Percentiles rank a stretch among this genome's conserved stretches.
Conservation (phyloP, 805 yeast genomes). For the Pichia kluyveri region DNA sequence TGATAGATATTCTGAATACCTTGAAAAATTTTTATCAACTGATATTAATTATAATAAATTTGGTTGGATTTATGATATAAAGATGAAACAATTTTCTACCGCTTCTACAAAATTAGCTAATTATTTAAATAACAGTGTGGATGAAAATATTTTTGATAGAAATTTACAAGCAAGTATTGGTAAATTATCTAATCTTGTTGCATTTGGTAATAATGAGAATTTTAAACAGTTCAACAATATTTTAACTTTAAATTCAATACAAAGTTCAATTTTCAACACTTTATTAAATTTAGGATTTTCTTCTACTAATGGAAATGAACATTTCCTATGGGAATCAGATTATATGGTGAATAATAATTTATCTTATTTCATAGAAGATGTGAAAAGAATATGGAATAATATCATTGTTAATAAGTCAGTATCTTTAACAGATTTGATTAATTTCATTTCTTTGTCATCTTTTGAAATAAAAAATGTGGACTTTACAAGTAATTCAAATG, state of each 20-base stretch:
- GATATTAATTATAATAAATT: constrained; percentile 38
- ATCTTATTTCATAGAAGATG: not conserved
- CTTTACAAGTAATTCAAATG: not conserved
- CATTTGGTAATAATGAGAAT: not conserved
- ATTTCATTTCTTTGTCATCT: not conserved
- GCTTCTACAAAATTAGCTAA: constrained; percentile 43
- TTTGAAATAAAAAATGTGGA: not conserved
- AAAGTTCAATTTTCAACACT: not conserved
- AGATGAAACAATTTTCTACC: constrained; percentile 37
- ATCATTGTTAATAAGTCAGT: not conserved
- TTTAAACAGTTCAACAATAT: not conserved
- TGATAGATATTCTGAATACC: constrained; percentile 38
- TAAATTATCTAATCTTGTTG: constrained; percentile 47
- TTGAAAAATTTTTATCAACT: constrained; percentile 44
- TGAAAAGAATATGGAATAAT: too few relatives aligned
- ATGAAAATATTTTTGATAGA: constrained; percentile 35
- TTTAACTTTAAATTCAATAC: constrained; percentile 1
- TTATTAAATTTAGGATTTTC: not conserved
- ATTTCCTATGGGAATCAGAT: not conserved
- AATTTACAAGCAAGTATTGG: constrained; percentile 61
- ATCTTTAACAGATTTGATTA: not conserved
- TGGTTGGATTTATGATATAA: constrained; percentile 65
- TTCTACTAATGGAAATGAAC: too few relatives aligned
- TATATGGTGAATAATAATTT: not conserved
- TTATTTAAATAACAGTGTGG: constrained; percentile 29